These are phyloP conservation scores for Termitomyces sp. DNA, from an alignment of 768 basidiomycete genomes.

Conservation along the genomic window DNA sequence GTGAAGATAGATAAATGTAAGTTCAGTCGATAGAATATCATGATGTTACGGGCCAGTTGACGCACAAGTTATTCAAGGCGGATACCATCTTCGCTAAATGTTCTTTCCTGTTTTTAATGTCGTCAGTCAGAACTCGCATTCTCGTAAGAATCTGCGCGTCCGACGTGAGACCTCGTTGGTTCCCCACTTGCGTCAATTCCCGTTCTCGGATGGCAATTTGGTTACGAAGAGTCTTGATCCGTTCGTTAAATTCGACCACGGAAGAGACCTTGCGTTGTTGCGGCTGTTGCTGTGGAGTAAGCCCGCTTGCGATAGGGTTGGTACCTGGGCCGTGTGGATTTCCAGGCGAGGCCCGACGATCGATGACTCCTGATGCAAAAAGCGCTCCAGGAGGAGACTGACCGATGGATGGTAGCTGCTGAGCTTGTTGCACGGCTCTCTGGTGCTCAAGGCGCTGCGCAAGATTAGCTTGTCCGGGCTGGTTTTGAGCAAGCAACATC, in stretches of 20 bases:
- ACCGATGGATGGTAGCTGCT: conserved; percentile 26
- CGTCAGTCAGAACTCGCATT: conserved; percentile 16
- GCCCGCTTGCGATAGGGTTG: conserved; percentile 8
- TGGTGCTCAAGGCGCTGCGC: conserved; percentile 19
- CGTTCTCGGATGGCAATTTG: conserved; percentile 9
- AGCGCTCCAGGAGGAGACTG: conserved; percentile 43
- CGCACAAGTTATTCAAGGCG: conserved; percentile 32
- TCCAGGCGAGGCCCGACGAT: conserved; percentile 48
- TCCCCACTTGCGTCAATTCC: conserved; percentile 1
- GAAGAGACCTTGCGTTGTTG: conserved; percentile 5
- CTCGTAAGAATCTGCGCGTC: conserved; percentile 18
- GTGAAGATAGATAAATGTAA: background rate
- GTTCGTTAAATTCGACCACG: conserved; percentile 11
- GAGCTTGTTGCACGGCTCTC: conserved; percentile 18
- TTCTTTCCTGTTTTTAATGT: conserved; percentile 32
- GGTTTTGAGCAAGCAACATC: conserved; percentile 42
- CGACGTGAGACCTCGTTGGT: conserved; percentile 5
- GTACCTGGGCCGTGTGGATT: conserved; percentile 25
- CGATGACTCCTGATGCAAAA: conserved; percentile 33
- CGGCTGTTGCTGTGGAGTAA: conserved; percentile 7
- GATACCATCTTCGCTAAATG: conserved; percentile 28
- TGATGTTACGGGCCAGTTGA: background rate
- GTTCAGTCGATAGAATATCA: background rate
- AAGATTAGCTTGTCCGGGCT: conserved; percentile 29
- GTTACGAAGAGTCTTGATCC: conserved; percentile 3